Evolutionary conservation across 768 basidiomycete species (phyloP).

Genomic region (Kwoniella mangroviensis): DNA sequence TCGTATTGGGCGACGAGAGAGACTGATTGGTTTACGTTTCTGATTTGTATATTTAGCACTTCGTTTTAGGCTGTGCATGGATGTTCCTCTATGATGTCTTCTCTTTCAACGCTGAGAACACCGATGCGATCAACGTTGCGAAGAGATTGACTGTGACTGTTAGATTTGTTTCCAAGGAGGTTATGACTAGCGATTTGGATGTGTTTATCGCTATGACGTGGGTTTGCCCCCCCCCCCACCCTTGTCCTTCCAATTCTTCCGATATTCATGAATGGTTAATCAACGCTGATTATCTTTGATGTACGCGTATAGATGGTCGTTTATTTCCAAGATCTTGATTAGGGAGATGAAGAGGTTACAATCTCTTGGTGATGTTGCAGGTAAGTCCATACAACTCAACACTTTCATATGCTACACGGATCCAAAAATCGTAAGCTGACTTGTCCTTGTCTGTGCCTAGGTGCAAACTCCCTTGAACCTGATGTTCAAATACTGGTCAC

Average conservation of each 20-base stretch:
- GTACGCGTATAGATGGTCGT: constrained; percentile 37
- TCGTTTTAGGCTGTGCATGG: constrained; percentile 50
- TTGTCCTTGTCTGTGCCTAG: no score
- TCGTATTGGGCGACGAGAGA: no score
- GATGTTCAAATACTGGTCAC: constrained; percentile 39
- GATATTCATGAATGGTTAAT: no score
- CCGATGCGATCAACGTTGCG: constrained; percentile 38
- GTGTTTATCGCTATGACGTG: constrained; percentile 52
- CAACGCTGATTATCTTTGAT: not conserved
- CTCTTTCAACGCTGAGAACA: constrained; percentile 39
- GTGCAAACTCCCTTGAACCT: constrained; percentile 29
- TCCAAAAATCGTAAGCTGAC: no score
- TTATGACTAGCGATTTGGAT: constrained; percentile 36
- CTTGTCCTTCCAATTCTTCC: no score
- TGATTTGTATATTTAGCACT: constrained; percentile 33
- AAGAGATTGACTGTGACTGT: constrained; percentile 37
- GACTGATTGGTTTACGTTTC: not conserved
- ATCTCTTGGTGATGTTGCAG: constrained; percentile 28
- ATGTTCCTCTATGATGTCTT: constrained; percentile 40
- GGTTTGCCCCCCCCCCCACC: not conserved
- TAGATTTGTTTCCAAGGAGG: constrained; percentile 13
- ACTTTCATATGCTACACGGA: no score
- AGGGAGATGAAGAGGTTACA: constrained; percentile 49
- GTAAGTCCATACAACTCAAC: constrained; percentile 23
- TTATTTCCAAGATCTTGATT: constrained; percentile 46